Evolutionary conservation across 495 filamentous ascomycete species (phyloP).

Genomic region (Neurospora terricola): DNA sequence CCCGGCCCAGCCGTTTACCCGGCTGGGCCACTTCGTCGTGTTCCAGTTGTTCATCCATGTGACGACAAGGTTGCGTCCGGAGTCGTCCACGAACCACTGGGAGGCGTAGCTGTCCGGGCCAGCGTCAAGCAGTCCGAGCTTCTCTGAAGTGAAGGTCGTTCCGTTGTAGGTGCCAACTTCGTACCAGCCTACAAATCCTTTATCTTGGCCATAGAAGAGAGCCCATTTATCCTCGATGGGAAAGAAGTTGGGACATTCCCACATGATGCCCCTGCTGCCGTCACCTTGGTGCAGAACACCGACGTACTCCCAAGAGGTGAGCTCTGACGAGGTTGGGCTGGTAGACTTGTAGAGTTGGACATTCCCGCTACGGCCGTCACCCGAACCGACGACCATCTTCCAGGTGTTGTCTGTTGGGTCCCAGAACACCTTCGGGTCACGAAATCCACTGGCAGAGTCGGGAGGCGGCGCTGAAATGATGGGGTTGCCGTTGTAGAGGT

Average conservation of each 20-base stretch:
- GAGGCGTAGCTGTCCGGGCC: neutral
- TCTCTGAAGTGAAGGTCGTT: neutral
- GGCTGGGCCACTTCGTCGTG: neutral
- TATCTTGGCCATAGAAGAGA: neutral
- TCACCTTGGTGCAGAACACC: neutral
- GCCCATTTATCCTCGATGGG: neutral
- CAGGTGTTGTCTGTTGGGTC: neutral
- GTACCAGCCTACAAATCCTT: neutral
- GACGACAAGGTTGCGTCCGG: neutral
- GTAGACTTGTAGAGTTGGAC: neutral
- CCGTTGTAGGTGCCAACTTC: neutral
- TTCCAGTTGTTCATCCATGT: neutral
- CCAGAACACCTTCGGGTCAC: neutral
- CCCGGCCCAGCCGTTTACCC: neutral
- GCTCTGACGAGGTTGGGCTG: neutral
- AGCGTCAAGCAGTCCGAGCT: neutral
- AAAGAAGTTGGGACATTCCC: neutral
- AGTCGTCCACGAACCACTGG: neutral
- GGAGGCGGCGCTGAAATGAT: neutral
- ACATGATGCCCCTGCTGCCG: neutral
- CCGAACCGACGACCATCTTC: neutral
- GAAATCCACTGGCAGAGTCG: neutral
- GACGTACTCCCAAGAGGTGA: neutral
- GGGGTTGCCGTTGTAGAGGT: neutral
- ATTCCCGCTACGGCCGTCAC: neutral